Evolutionary conservation across 306 rosid genomes (phyloP), one percentile per base, ranked within the genome.

Genomic region (Arachis hypogaea): DNA sequence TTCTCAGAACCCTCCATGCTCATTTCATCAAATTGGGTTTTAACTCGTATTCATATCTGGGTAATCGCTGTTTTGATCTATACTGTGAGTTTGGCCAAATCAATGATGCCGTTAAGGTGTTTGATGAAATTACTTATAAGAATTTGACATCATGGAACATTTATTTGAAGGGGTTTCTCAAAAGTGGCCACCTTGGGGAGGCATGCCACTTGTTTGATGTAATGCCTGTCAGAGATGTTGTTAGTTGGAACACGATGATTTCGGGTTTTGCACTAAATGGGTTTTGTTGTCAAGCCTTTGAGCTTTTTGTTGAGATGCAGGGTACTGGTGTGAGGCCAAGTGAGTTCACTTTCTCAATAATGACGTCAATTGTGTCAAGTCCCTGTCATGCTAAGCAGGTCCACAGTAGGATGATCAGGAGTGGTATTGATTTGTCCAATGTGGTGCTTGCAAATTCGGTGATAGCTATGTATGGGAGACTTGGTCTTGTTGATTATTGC

Each of bases 221-320:
- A 93, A 93, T 93, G 89, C 90, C 90, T 68, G 83, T 61, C 9
- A 88, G 88, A 77, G 93, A 93, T 61, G 93, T 85, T 2, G 92
- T 93, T 71, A 74, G 85, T 76, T 93, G 98, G 98, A 93, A 93
- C 75, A 78, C 92, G 7, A 75, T 87, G 88, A 84, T 93, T 71
- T 88, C 89, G 4, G 92, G 90, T 57, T 81, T 66, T 70, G 70
- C 81, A 54, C 84, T 82, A 3, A 49, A 56, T 63, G 90, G 97
- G 38, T 80, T 77, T 79, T 36, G 14, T 77, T 78, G 81, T 74
- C 22, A 71, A 66, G 89, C 93, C 12, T 69, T 85, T 80, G 74
- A 38, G 44, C 3, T 84, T 64, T 88, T 84, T 71, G 65, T 70
- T 66, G 81, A 83, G 55, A 90, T 93, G 98, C 88, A 87, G 78